These are phyloP conservation scores for Wickerhamomyces sp. DNA, from an alignment of 1,139 yeast genomes.

Conservation along the genomic window DNA sequence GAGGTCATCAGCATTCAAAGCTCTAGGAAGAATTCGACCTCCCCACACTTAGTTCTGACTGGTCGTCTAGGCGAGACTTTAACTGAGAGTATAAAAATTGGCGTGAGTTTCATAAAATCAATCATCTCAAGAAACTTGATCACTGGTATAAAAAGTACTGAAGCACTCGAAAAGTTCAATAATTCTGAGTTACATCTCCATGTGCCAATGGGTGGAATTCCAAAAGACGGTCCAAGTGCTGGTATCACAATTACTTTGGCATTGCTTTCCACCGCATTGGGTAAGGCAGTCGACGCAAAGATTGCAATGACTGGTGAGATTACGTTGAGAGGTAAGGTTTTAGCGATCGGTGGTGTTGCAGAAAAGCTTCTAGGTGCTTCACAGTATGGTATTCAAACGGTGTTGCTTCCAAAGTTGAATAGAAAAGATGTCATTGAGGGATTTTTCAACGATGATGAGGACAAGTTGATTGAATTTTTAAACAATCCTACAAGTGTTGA, in stretches of 20 bases:
- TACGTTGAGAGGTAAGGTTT: slow-evolving; percentile 76
- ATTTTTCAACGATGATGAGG: slow-evolving; percentile 25
- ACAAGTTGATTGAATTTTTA: slow-evolving; percentile 20
- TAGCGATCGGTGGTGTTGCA: slow-evolving; percentile 87
- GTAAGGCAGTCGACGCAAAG: slow-evolving; percentile 59
- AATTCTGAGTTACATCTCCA: slow-evolving; percentile 71
- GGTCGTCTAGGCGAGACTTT: slow-evolving; percentile 83
- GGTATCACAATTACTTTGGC: slow-evolving; percentile 88
- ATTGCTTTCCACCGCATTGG: slow-evolving; percentile 64
- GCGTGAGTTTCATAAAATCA: slow-evolving; percentile 67
- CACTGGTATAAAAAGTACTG: slow-evolving; percentile 17
- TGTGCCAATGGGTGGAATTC: slow-evolving; percentile 85
- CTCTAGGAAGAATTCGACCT: slow-evolving; percentile 13
- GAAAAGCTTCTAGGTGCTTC: slow-evolving; percentile 87
- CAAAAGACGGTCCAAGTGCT: slow-evolving; percentile 93
- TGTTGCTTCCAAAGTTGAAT: slow-evolving; percentile 67
- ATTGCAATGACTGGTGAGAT: slow-evolving; percentile 95
- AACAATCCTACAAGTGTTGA: slow-evolving; percentile 16
- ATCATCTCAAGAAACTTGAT: slow-evolving; percentile 36
- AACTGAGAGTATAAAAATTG: slow-evolving; percentile 78
- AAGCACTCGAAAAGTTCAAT: slow-evolving; percentile 39
- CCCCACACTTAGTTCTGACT: slow-evolving; percentile 50
- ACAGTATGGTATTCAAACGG: slow-evolving; percentile 56
- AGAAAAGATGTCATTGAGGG: slow-evolving; percentile 63
- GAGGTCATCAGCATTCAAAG: slow-evolving; percentile 67